Conservation (phyloP, 306 rosid species). For the Medicago truncatula region MtrunA17r5.0-ANR NC_053045.1:46067001-46067500, state of each 20-base stretch:
- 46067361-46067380: background rate
- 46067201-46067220: no score
- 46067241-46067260: no score
- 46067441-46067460: constrained; percentile 4
- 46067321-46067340: constrained; percentile 60
- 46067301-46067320: constrained; percentile 78
- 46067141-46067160: background rate
- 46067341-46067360: background rate
- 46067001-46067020: constrained; percentile 95
- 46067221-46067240: no score
- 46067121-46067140: no score
- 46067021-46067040: constrained; percentile 88
- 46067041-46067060: constrained; percentile 65
- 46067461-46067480: constrained; percentile 3
- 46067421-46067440: background rate
- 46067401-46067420: constrained; percentile 8
- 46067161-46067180: background rate
- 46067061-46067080: background rate
- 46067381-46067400: background rate
- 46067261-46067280: background rate
- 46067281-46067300: constrained; percentile 75
- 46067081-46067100: background rate
- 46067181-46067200: no score
- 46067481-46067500: constrained; percentile 27
- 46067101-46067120: no score